Evolutionary conservation across 305 asterid genomes (phyloP), one percentile per base, ranked within the genome.

Genomic region (Solanum aculeatissimum): DNA sequence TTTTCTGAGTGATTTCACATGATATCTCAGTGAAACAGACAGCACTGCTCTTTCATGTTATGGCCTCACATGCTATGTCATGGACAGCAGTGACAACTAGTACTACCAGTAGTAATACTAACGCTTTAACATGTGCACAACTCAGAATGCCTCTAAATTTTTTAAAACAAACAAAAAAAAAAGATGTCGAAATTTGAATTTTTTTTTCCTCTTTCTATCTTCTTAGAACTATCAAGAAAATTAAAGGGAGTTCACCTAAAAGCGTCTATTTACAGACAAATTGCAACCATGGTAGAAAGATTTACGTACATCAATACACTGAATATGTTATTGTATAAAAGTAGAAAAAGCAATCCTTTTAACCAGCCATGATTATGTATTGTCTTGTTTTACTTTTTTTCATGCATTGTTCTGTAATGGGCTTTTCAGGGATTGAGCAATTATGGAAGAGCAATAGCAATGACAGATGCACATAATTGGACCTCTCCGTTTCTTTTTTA

Each of bases 21-120:
- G 92, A 92, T 79, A 86, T 84, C 91, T 89, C 81, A 84, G 89
- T 71, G 95, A 91, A 86, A 85, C 74, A 54, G 92, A 90, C 92
- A 86, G 89, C 21, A 78, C 85, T 87, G 89, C 75, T 72, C 78
- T 84, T 65, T 88, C 92, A 89, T 92, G 93, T 88, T 84, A 90
- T 92, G 91, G 90, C 81, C 68, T 82, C 92, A 88, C 91, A 89
- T 90, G 92, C 90, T 23, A 65, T 90, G 91, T 87, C 83, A 86
- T 82, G 87, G 88, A 84, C 89, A 89, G 89, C 89, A 23, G 83
- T 87, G 88, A 85, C 88, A 87, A 85, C 45, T 78, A 77, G 86
- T 83, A 32, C 79, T 15, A 32, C 18, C 47, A 13, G 80, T 68
- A 68, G 68, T 74, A 68, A 83, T 83, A 82, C 54, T 15, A 81